Base-by-base conservation (phyloP, 2,329 filamentous ascomycete species). In the Ampelomyces quisqualis region DNA sequence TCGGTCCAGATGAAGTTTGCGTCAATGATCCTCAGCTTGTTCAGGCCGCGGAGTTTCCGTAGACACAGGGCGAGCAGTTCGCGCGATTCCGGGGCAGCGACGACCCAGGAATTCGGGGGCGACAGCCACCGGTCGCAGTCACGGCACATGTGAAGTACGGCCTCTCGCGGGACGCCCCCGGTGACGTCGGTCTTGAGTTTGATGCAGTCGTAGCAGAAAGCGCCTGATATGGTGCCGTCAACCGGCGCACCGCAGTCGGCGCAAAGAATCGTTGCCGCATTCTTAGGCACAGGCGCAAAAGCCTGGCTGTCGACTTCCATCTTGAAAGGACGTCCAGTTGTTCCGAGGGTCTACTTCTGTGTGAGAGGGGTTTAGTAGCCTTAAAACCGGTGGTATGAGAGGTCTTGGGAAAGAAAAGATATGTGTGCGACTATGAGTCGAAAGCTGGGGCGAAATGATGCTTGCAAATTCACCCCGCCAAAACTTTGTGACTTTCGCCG, bases 1-100 rank as follows among this genome's bases (percentile, higher is more conserved):
- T 98, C 93, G 1, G 93, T 98, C 93, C 93, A 98, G 64, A 97
- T 87, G 66, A 97, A 98, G 60, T 83, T 87, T 32, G 93, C 93
- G 67, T 98, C 93, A 61, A 96, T 90, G 61, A 98, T 93, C 47
- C 93, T 81, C 55, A 95, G 88, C 74, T 93, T 95, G 67, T 85
- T 82, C 50, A 98, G 73, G 20, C 90, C 90, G 51, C 87, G 78
- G 50, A 98, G 73, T 70, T 93, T 94, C 65, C 89, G 85, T 53
- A 98, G 76, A 70, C 93, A 98, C 32, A 98, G 74, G 5, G 93
- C 90, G 38, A 98, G 78, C 43, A 98, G 78, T 73, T 98, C 93
- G 71, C 90, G 84, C 29, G 89, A 95, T 71, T 98, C 93, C 40
- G 81, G 88, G 14, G 79, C 71, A 15, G 93, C 93, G 33, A 86